Evolutionary conservation across 2,329 filamentous ascomycete species (phyloP).

Genomic region (Aaosphaeria arxii): DNA sequence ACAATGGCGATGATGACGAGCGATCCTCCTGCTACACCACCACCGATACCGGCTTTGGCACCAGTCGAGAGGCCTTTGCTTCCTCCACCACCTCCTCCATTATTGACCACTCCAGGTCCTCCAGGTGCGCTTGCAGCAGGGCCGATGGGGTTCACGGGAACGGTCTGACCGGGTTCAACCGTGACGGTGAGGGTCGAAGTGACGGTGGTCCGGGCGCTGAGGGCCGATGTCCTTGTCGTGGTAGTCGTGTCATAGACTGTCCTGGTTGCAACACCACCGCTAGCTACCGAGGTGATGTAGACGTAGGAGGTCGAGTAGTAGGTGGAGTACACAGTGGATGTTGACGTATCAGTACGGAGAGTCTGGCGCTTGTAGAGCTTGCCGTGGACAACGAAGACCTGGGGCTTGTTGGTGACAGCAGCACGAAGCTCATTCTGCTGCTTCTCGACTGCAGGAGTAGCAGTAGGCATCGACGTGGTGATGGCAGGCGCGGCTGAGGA

Average conservation of each 20-base stretch:
- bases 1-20: slow-evolving; percentile 3
- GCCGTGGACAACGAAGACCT: background rate
- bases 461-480: background rate
- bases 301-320: background rate
- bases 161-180: slow-evolving; percentile 2
- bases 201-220: slow-evolving; percentile 1
- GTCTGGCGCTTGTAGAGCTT: background rate
- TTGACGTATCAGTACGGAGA: slow-evolving; percentile 1
- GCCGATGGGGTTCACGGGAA: background rate
- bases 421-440: background rate
- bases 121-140: background rate
- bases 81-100: background rate
- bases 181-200: slow-evolving; percentile 1
- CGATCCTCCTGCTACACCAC: slow-evolving; percentile 1
- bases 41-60: slow-evolving; percentile 2
- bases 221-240: slow-evolving; percentile 1
- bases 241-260: background rate
- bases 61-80: background rate
- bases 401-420: background rate
- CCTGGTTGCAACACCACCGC: background rate
- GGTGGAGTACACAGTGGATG: background rate
- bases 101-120: background rate
- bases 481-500: background rate
- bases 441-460: background rate
- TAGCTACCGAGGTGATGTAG: background rate